Evolutionary conservation across 352 stramenopile genomes (phyloP).

Genomic region (Globisporangium radiosum): DNA sequence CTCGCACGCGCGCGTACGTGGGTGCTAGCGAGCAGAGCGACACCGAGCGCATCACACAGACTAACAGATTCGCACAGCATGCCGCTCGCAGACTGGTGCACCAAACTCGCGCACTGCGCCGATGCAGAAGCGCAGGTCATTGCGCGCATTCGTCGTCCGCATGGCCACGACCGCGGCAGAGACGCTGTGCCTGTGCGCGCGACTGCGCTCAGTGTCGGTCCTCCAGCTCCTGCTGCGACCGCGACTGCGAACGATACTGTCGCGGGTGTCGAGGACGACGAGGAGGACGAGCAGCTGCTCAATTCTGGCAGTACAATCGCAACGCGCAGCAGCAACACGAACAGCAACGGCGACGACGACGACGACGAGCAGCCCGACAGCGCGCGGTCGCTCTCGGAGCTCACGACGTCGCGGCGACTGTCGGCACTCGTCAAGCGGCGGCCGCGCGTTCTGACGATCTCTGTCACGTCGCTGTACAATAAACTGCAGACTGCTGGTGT

Average conservation of each 20-base stretch:
- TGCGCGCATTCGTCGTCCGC: neutral
- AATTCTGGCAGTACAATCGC: conserved; percentile 7
- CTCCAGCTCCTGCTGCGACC: too few relatives aligned
- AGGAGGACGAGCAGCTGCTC: conserved; percentile 1
- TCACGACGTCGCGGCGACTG: conserved; percentile 22
- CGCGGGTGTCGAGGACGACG: neutral
- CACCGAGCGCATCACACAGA: neutral
- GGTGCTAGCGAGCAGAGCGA: too few relatives aligned
- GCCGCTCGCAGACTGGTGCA: conserved; percentile 14
- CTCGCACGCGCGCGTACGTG: too few relatives aligned
- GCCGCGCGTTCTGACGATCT: conserved; percentile 49
- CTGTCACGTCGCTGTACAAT: conserved; percentile 66
- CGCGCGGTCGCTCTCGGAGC: conserved; percentile 12
- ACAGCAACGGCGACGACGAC: conserved; percentile 1
- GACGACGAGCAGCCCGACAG: conserved; percentile 4
- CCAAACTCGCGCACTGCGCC: conserved; percentile 11
- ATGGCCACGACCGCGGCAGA: neutral
- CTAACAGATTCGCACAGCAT: neutral
- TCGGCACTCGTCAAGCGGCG: conserved; percentile 17
- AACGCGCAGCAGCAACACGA: conserved; percentile 5
- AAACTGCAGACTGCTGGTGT: conserved; percentile 58
- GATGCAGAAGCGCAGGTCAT: conserved; percentile 5
- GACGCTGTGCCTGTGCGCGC: neutral
- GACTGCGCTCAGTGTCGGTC: neutral
- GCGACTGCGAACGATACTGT: neutral